phyloP scores from a whole-genome alignment of 306 rosid species.

The Cyclanthera cordifolia region DNA sequence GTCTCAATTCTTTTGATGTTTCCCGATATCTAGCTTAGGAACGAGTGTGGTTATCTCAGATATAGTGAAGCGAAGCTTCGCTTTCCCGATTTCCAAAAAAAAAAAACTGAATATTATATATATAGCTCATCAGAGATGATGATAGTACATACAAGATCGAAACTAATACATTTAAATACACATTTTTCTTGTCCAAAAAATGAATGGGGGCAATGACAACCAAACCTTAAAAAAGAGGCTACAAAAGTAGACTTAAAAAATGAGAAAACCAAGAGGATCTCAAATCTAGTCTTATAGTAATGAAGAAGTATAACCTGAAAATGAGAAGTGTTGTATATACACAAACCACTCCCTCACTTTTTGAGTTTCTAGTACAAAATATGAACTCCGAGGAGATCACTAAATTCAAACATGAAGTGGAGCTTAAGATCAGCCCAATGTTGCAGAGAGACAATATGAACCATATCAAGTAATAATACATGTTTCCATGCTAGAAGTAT shows the following conservation, averaged over 20 bases:
- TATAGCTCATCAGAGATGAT: constrained; percentile 10
- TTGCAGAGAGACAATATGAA: constrained; percentile 27
- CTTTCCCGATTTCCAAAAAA: too few relatives aligned
- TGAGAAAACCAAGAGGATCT: constrained; percentile 25
- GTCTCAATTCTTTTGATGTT: too few relatives aligned
- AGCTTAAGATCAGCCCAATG: constrained; percentile 40
- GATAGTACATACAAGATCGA: constrained; percentile 19
- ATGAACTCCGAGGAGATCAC: constrained; percentile 28
- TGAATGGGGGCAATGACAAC: constrained; percentile 15
- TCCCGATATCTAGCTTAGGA: too few relatives aligned
- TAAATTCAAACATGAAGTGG: constrained; percentile 31
- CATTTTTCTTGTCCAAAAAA: constrained; percentile 39
- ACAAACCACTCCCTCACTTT: constrained; percentile 35
- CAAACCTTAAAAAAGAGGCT: constrained; percentile 5
- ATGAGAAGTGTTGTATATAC: constrained; percentile 56
- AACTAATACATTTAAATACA: constrained; percentile 24
- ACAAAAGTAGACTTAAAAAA: constrained; percentile 12
- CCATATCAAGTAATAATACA: constrained; percentile 13
- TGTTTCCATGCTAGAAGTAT: constrained; percentile 32
- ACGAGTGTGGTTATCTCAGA: too few relatives aligned
- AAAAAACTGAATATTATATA: constrained; percentile 9
- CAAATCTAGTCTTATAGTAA: constrained; percentile 21
- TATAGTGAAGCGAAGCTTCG: too few relatives aligned
- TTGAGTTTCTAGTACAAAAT: constrained; percentile 36
- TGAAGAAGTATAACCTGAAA: constrained; percentile 21